These are phyloP conservation scores for Celoporthe dispersa DNA, from an alignment of 2,329 filamentous ascomycete species.

Conservation along the genomic window DNA sequence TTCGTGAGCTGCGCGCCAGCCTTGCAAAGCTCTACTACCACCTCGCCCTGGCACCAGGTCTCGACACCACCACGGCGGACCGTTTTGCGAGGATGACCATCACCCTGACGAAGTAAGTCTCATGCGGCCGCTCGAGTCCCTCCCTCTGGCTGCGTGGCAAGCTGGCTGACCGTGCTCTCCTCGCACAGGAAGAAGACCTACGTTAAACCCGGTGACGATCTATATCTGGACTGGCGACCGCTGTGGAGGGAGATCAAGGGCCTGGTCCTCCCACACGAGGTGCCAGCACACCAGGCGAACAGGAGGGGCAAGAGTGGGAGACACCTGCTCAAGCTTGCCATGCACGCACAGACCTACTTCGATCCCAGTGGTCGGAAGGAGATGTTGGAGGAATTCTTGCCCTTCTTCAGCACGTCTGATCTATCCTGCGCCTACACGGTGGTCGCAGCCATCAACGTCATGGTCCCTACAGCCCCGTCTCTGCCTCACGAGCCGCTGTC, in stretches of 20 bases:
- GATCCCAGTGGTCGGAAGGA: constrained; percentile 83
- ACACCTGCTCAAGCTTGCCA: constrained; percentile 82
- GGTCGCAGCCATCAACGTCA: constrained; percentile 81
- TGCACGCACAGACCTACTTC: constrained; percentile 90
- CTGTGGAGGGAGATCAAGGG: constrained; percentile 92
- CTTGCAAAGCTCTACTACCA: constrained; percentile 94
- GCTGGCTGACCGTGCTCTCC: constrained; percentile 36
- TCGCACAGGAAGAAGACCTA: constrained; percentile 84
- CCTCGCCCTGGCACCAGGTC: constrained; percentile 84
- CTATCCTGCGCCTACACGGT: constrained; percentile 92
- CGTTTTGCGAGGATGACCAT: constrained; percentile 97
- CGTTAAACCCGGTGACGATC: constrained; percentile 84
- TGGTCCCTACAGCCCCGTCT: constrained; percentile 83
- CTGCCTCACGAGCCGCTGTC: constrained; percentile 73
- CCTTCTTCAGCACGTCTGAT: constrained; percentile 92
- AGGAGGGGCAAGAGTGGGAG: constrained; percentile 59
- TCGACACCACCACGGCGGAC: constrained; percentile 81
- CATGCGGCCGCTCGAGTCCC: not conserved
- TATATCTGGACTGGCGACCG: constrained; percentile 91
- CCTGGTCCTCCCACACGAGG: constrained; percentile 85
- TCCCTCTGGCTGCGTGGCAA: not conserved
- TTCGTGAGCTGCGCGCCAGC: constrained; percentile 78
- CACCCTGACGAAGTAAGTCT: constrained; percentile 82
- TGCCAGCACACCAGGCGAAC: constrained; percentile 64
- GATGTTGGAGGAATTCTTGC: constrained; percentile 80